Evolutionary conservation across 2,329 filamentous ascomycete genomes (phyloP).

Genomic region (Anthostomella pinea): DNA sequence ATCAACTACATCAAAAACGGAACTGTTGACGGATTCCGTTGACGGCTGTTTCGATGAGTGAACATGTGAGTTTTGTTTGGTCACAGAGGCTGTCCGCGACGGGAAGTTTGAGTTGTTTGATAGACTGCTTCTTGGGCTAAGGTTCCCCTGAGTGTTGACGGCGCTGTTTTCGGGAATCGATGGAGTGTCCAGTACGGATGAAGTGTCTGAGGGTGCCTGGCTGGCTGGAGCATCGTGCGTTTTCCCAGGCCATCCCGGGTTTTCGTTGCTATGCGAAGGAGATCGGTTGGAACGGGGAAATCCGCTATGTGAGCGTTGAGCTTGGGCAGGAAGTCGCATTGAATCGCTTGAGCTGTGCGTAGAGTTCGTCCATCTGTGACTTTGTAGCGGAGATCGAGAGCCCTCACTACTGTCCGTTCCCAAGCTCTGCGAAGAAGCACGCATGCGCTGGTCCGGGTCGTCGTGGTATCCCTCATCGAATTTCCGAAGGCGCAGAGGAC

Average conservation of each 20-base stretch:
- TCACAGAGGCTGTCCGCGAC: slow-evolving; percentile 24
- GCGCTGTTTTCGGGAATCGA: slow-evolving; percentile 22
- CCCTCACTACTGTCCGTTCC: slow-evolving; percentile 25
- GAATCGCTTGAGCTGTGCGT: slow-evolving; percentile 27
- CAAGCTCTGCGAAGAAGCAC: slow-evolving; percentile 23
- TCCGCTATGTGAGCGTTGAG: slow-evolving; percentile 17
- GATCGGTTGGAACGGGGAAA: slow-evolving; percentile 19
- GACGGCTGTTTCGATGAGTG: slow-evolving; percentile 30
- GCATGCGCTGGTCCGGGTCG: slow-evolving; percentile 24
- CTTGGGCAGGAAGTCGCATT: slow-evolving; percentile 5
- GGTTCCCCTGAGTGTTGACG: slow-evolving; percentile 13
- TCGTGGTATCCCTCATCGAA: slow-evolving; percentile 14
- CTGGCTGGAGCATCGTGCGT: slow-evolving; percentile 12
- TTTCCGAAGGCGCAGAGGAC: slow-evolving; percentile 11
- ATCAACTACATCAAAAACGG: slow-evolving; percentile 33
- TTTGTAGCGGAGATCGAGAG: slow-evolving; percentile 26
- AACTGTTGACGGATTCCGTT: slow-evolving; percentile 36
- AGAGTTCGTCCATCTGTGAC: slow-evolving; percentile 30
- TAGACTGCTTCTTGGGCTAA: slow-evolving; percentile 11
- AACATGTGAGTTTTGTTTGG: slow-evolving; percentile 14
- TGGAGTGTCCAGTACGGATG: slow-evolving; percentile 15
- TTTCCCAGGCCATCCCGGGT: slow-evolving; percentile 11
- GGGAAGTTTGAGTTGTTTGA: slow-evolving; percentile 20
- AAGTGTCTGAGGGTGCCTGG: slow-evolving; percentile 18
- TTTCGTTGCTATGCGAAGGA: slow-evolving; percentile 15